These are phyloP conservation scores for Ustilago shanxiensis DNA, from an alignment of 1,284 basidiomycete species.

Conservation along the genomic window DNA sequence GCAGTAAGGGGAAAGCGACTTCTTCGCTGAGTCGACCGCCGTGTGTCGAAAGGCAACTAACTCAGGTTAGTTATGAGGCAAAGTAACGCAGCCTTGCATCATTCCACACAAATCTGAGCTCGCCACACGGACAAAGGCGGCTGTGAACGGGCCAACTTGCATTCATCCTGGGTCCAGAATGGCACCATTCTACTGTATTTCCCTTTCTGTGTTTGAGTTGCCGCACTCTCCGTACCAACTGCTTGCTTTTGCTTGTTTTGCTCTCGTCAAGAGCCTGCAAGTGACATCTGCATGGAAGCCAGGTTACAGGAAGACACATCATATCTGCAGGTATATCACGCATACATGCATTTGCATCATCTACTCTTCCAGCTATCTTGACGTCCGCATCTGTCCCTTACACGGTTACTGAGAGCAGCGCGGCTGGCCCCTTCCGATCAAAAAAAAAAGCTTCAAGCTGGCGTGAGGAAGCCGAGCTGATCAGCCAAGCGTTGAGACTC, in stretches of 20 bases:
- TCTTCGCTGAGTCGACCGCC: neutral
- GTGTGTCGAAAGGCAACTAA: neutral
- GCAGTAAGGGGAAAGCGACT: neutral
- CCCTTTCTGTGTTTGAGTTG: too few species aligned
- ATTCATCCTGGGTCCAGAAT: too few species aligned
- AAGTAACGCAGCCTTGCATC: slow-evolving; percentile 6
- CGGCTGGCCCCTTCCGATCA: too few species aligned
- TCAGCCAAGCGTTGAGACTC: too few species aligned
- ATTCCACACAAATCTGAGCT: neutral
- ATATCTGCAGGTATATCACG: neutral
- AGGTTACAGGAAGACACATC: neutral
- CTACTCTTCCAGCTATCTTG: too few species aligned
- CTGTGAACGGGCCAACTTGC: slow-evolving; percentile 9
- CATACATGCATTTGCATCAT: slow-evolving; percentile 3
- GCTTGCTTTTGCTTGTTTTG: too few species aligned
- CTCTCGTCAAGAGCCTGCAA: neutral
- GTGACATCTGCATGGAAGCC: too few species aligned
- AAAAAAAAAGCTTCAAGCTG: neutral
- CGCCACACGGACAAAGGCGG: slow-evolving; percentile 11
- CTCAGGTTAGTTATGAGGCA: neutral
- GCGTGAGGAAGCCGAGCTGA: neutral
- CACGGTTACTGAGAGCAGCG: too few species aligned
- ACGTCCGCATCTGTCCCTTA: too few species aligned
- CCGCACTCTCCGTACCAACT: too few species aligned
- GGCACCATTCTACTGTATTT: too few species aligned